A percentile compares a stretch with the other conserved stretches of the same genome.
These are phyloP conservation scores for Fonsecaea multimorphosa DNA, from an alignment of 2,329 filamentous ascomycete species.

Conservation along the genomic window DNA sequence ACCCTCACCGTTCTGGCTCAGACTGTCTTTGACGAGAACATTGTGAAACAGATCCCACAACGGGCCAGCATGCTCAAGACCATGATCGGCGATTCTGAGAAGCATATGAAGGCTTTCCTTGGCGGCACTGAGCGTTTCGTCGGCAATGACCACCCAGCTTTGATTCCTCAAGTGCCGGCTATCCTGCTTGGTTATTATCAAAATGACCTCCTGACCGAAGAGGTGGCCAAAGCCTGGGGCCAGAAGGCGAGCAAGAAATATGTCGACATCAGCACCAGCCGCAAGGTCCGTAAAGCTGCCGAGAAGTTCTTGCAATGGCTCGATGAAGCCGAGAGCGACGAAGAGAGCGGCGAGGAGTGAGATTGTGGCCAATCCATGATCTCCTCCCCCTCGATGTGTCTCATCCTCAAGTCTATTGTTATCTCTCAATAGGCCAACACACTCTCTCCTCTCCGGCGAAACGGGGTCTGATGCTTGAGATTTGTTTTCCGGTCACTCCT, in stretches of 20 bases:
- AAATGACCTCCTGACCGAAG: conserved; percentile 85
- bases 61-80: conserved; percentile 89
- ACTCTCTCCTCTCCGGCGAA: conserved; percentile 28
- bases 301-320: conserved; percentile 96
- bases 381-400: not conserved
- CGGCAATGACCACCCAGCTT: conserved; percentile 77
- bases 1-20: conserved; percentile 90
- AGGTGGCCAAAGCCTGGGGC: conserved; percentile 88
- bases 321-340: conserved; percentile 75
- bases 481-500: conserved; percentile 29
- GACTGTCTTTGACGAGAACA: conserved; percentile 90
- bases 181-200: conserved; percentile 91
- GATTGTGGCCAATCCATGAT: not conserved
- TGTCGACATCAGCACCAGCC: conserved; percentile 83
- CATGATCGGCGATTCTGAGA: conserved; percentile 81
- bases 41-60: conserved; percentile 74
- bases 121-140: conserved; percentile 95
- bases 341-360: conserved; percentile 50
- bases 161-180: conserved; percentile 78
- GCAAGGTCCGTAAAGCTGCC: conserved; percentile 93
- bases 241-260: conserved; percentile 98
- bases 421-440: not conserved
- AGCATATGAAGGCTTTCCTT: conserved; percentile 92
- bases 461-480: conserved; percentile 10
- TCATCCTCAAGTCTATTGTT: not conserved